Evolutionary conservation across 169 alveolate genomes (phyloP), one percentile per base, ranked within the genome.

Genomic region (Hepatocystis sp.): DNA sequence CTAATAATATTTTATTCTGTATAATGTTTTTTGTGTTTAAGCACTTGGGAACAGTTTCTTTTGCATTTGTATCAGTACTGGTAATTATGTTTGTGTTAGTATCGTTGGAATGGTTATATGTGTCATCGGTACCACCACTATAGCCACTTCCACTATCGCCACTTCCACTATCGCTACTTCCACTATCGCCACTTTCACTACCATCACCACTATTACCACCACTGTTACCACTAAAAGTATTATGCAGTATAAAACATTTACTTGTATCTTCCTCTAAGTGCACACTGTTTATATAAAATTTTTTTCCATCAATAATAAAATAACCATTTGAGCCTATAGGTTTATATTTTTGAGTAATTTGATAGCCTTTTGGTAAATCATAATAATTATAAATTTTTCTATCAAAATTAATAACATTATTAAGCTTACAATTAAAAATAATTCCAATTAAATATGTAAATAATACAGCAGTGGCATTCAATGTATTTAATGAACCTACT

Each of bases 181-280:
- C n/a, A n/a, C n/a, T n/a, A n/a, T n/a, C n/a, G n/a, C n/a, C n/a
- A n/a, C n/a, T n/a, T n/a, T n/a, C n/a, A n/a, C n/a, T n/a, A n/a
- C n/a, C n/a, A n/a, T n/a, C n/a, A n/a, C n/a, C n/a, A n/a, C n/a
- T n/a, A n/a, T n/a, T n/a, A n/a, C n/a, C n/a, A n/a, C n/a, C n/a
- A n/a, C n/a, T n/a, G n/a, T n/a, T n/a, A n/a, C n/a, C n/a, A n/a
- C n/a, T n/a, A n/a, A n/a, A n/a, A n/a, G n/a, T n/a, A n/a, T n/a
- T n/a, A n/a, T n/a, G n/a, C n/a, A 13, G 56, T 5, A 76, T 4
- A 28, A 32, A 58, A 58, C 88, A 84, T 17, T 90, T 89, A 39
- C 94, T 93, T 4, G 95, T 92, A 56, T 92, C 95, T 71, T 92
- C 95, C 55, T 92, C 95, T 46, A 92, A 53, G 49, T 92, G 91